A percentile compares a stretch with the other conserved stretches of the same genome.
Conservation (phyloP, 179 eudicot species). For the Beta lomatogona region DNA sequence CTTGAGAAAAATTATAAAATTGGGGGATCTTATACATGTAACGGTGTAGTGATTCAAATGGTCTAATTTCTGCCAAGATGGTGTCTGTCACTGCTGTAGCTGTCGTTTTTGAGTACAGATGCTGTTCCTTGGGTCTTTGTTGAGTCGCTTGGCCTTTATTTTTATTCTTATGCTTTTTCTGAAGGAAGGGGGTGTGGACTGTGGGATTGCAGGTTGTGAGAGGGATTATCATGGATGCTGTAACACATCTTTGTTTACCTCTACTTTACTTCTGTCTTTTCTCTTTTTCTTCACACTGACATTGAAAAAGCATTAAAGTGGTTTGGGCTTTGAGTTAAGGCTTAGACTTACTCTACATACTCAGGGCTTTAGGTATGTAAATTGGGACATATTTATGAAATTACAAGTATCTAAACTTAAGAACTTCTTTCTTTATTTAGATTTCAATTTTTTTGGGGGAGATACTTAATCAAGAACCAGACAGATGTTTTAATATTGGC, state of each 20-base stretch:
- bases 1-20: background rate
- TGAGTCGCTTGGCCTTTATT: too few species aligned
- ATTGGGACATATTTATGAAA: background rate
- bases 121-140: too few species aligned
- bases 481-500: too few species aligned
- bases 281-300: background rate
- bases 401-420: too few species aligned
- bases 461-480: too few species aligned
- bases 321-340: background rate
- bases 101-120: too few species aligned
- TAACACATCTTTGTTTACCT: background rate
- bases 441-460: background rate
- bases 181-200: too few species aligned
- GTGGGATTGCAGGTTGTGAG: background rate
- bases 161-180: too few species aligned
- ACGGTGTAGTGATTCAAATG: background rate
- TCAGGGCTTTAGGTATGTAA: background rate
- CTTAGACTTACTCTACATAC: background rate
- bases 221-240: background rate
- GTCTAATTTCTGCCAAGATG: too few species aligned
- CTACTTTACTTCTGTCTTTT: too few species aligned
- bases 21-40: background rate
- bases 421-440: too few species aligned
- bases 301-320: background rate
- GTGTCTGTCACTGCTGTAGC: too few species aligned